A percentile compares a stretch with the other conserved stretches of the same genome.
Evolutionary conservation across 2,329 filamentous ascomycete species (phyloP).

Genomic region (Lachnellula arida): DNA sequence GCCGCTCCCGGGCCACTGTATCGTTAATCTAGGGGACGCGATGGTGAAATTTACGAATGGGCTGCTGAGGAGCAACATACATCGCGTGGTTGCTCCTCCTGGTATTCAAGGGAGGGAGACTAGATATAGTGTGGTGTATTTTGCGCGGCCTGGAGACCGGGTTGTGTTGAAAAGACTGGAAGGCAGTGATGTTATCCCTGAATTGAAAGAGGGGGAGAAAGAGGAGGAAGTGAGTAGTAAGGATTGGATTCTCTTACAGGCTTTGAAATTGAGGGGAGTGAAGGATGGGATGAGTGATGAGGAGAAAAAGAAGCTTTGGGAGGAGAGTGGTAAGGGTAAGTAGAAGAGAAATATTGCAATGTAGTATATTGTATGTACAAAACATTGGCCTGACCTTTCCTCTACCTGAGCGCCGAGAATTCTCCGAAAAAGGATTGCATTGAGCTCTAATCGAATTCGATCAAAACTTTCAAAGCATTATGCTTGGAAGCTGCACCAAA

Average conservation of each 20-base stretch:
- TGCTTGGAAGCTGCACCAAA: slow-evolving; percentile 40
- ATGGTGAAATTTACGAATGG: slow-evolving; percentile 34
- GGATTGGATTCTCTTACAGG: slow-evolving; percentile 25
- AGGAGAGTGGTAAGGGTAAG: slow-evolving; percentile 16
- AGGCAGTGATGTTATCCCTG: slow-evolving; percentile 21
- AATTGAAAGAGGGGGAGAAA: slow-evolving; percentile 11
- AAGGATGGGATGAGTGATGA: slow-evolving; percentile 10
- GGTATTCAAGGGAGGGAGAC: slow-evolving; percentile 22
- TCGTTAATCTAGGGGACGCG: slow-evolving; percentile 37
- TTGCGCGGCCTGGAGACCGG: slow-evolving; percentile 46
- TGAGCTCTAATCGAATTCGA: slow-evolving; percentile 26
- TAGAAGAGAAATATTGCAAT: neutral
- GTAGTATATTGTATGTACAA: too few species aligned
- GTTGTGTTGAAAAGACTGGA: slow-evolving; percentile 30
- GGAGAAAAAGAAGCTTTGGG: slow-evolving; percentile 20
- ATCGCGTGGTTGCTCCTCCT: slow-evolving; percentile 32
- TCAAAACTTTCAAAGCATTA: slow-evolving; percentile 41
- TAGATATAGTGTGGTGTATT: slow-evolving; percentile 51
- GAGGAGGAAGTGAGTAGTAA: slow-evolving; percentile 21
- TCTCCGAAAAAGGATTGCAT: too few species aligned
- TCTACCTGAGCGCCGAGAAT: too few species aligned
- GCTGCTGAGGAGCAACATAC: slow-evolving; percentile 32
- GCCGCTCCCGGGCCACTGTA: slow-evolving; percentile 32
- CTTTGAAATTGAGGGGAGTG: slow-evolving; percentile 18
- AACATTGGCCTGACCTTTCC: too few species aligned